phyloP scores from a whole-genome alignment of 306 rosid species.

The Erythrophleum fordii region DNA sequence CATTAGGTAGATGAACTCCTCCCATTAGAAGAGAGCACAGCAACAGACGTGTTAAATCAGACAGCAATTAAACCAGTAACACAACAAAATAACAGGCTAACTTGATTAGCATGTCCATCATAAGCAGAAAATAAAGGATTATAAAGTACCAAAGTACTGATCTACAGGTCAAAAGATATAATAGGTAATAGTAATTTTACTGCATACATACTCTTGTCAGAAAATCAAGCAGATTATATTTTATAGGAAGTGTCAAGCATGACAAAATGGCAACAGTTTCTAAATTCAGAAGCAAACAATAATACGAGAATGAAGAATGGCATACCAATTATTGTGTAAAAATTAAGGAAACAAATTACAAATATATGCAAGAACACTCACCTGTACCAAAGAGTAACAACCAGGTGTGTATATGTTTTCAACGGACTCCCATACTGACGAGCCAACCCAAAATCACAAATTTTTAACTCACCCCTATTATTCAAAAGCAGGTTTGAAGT shows the following conservation, averaged over 20 bases:
- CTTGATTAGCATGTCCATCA: neutral
- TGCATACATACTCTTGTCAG: neutral
- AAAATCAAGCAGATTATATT: constrained; percentile 31
- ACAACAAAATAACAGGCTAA: constrained; percentile 1
- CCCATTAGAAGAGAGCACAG: constrained; percentile 28
- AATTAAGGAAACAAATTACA: constrained; percentile 6
- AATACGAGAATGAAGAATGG: neutral
- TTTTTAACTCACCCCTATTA: constrained; percentile 95
- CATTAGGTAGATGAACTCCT: constrained; percentile 38
- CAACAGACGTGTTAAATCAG: constrained; percentile 10
- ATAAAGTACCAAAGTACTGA: neutral
- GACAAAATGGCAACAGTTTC: neutral
- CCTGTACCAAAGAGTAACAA: constrained; percentile 99
- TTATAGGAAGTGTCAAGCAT: neutral
- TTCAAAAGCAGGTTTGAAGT: constrained; percentile 93
- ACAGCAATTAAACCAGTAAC: constrained; percentile 24
- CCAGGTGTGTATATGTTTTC: constrained; percentile 97
- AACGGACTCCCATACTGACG: constrained; percentile 99
- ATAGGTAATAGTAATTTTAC: constrained; percentile 4
- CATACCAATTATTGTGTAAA: constrained; percentile 18
- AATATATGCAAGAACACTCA: constrained; percentile 47
- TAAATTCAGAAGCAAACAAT: constrained; percentile 11
- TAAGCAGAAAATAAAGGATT: neutral
- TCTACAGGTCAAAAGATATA: constrained; percentile 14
- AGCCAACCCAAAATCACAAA: constrained; percentile 98